These are phyloP conservation scores for Thamnidium elegans DNA, from an alignment of 192 early-diverging fungal genomes.

Conservation along the genomic window DNA sequence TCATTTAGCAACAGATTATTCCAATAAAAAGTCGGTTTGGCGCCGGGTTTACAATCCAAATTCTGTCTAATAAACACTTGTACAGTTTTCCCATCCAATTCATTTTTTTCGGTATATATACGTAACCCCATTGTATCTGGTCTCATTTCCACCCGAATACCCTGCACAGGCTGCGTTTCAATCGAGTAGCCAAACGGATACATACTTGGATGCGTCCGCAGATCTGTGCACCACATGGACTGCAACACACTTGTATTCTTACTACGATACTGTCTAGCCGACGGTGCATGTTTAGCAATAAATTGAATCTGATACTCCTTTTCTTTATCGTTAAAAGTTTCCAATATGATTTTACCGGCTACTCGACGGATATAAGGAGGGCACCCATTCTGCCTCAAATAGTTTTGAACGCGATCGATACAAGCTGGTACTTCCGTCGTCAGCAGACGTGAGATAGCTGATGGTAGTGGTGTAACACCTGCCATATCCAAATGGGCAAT, in stretches of 20 bases:
- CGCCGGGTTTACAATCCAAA: too few species aligned
- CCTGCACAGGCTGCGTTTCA: conserved; percentile 33
- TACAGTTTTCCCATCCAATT: conserved; percentile 26
- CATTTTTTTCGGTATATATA: conserved; percentile 31
- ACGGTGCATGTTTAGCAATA: conserved; percentile 30
- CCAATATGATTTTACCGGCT: conserved; percentile 36
- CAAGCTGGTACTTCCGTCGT: conserved; percentile 37
- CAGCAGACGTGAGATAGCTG: conserved; percentile 37
- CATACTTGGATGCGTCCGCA: conserved; percentile 38
- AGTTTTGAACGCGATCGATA: conserved; percentile 37
- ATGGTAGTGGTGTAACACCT: conserved; percentile 35
- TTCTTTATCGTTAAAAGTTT: conserved; percentile 38
- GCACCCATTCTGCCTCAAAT: conserved; percentile 39
- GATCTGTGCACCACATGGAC: conserved; percentile 39
- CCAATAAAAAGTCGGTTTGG: too few species aligned
- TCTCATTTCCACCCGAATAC: conserved; percentile 37
- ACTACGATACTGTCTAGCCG: conserved; percentile 13
- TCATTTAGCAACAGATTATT: too few species aligned
- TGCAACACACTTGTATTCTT: conserved; percentile 7
- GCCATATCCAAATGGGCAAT: conserved; percentile 47
- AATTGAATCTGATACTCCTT: conserved; percentile 36
- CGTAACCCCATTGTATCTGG: conserved; percentile 43
- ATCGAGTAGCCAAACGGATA: conserved; percentile 43
- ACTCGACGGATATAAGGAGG: conserved; percentile 48
- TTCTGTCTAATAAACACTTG: too few species aligned